Conservation (phyloP, 2,329 filamentous ascomycete genomes). For the Penicillium sp. region DNA sequence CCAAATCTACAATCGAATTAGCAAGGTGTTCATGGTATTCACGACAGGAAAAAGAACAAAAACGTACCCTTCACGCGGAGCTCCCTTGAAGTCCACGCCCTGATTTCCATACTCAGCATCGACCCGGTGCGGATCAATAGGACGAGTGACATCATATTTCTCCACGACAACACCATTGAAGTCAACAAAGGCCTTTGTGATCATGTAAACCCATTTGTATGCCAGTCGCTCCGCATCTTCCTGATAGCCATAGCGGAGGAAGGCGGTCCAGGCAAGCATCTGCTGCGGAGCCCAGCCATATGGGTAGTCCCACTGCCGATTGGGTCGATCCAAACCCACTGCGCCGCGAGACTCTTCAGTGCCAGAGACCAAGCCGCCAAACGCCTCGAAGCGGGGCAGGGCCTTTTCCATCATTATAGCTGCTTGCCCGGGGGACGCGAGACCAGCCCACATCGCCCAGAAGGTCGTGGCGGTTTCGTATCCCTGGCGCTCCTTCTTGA, state of each 20-base stretch:
- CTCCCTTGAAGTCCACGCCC: slow-evolving; percentile 86
- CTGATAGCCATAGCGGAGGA: slow-evolving; percentile 82
- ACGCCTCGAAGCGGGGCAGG: slow-evolving; percentile 77
- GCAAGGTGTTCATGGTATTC: neutral
- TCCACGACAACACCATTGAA: slow-evolving; percentile 97
- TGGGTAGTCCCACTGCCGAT: slow-evolving; percentile 96
- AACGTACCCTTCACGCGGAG: slow-evolving; percentile 87
- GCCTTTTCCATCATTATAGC: slow-evolving; percentile 69
- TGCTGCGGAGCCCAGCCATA: slow-evolving; percentile 98
- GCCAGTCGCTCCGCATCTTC: slow-evolving; percentile 81
- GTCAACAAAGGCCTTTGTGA: slow-evolving; percentile 95
- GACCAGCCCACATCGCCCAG: slow-evolving; percentile 94
- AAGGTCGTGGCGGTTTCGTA: slow-evolving; percentile 93
- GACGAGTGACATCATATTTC: slow-evolving; percentile 92
- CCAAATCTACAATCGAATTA: slow-evolving; percentile 60
- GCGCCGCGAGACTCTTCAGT: slow-evolving; percentile 79
- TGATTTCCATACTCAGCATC: slow-evolving; percentile 98
- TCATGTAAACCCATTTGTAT: slow-evolving; percentile 98
- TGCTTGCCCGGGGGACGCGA: slow-evolving; percentile 79
- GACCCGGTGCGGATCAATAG: slow-evolving; percentile 82
- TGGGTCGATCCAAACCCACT: slow-evolving; percentile 72
- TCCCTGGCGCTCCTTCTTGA: slow-evolving; percentile 64
- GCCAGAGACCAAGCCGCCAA: slow-evolving; percentile 78
- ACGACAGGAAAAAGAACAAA: neutral
- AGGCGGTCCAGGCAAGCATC: slow-evolving; percentile 90